Conservation (phyloP, 768 basidiomycete species). For the Cubamyces lactineus region DNA sequence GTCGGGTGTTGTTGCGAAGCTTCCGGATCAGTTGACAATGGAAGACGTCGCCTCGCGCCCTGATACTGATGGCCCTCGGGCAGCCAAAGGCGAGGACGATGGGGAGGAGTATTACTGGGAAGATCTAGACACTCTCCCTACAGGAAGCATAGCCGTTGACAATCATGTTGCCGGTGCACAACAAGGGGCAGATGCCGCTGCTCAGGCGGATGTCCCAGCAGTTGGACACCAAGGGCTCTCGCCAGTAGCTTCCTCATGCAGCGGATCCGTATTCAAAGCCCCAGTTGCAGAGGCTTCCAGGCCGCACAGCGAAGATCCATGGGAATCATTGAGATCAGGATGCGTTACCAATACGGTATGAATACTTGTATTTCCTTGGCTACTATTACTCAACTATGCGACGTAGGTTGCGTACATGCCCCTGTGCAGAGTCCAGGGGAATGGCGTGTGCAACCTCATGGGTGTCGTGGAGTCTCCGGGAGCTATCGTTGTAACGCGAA, state of each 20-base stretch:
- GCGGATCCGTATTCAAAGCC: not conserved
- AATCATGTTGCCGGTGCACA: not conserved
- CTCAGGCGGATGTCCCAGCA: no score
- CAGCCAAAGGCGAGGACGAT: not conserved
- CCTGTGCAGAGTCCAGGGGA: not conserved
- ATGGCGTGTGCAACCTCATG: slow-evolving; percentile 34
- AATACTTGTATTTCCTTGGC: not conserved
- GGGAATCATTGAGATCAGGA: not conserved
- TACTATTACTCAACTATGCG: not conserved
- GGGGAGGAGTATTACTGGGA: slow-evolving; percentile 19
- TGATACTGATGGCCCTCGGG: not conserved
- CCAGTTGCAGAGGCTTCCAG: not conserved
- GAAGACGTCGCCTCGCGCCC: not conserved
- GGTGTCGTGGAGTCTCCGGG: slow-evolving; percentile 34
- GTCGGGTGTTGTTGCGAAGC: not conserved
- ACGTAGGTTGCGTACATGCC: slow-evolving; percentile 15
- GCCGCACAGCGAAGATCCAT: not conserved
- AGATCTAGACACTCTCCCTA: slow-evolving; percentile 4
- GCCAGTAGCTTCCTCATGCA: not conserved
- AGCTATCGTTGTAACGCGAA: not conserved
- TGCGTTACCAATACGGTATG: slow-evolving; percentile 2
- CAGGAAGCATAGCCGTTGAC: not conserved
- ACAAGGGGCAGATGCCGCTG: no score
- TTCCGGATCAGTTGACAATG: no score
- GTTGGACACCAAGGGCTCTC: no score